These are phyloP conservation scores for Agaricales sp. DNA, from an alignment of 1,284 basidiomycete species.

Conservation along the genomic window DNA sequence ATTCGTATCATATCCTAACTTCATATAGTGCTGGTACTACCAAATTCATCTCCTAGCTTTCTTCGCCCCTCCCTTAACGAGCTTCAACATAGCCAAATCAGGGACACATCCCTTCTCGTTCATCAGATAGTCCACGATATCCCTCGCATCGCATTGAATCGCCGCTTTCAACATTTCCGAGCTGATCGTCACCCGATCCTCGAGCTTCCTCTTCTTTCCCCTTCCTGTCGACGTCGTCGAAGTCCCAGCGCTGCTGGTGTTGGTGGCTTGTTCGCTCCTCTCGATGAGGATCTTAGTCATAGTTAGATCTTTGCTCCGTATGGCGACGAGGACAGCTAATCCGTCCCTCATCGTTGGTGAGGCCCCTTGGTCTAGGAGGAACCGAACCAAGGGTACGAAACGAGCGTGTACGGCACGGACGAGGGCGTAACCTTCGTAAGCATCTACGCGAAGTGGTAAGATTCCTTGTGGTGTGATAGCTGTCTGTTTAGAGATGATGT, in stretches of 20 bases:
- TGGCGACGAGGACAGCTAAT: conserved; percentile 66
- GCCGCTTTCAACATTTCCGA: conserved; percentile 53
- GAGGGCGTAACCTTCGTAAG: conserved; percentile 69
- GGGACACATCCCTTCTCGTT: conserved; percentile 55
- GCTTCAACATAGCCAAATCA: background rate
- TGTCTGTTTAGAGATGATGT: conserved; percentile 33
- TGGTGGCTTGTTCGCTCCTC: conserved; percentile 20
- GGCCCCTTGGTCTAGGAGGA: conserved; percentile 64
- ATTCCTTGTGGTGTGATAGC: conserved; percentile 9
- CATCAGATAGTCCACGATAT: conserved; percentile 66
- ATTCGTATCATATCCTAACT: too few species aligned
- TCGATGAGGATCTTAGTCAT: conserved; percentile 73
- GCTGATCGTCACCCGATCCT: conserved; percentile 49
- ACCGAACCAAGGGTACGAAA: conserved; percentile 53
- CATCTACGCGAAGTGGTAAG: conserved; percentile 40
- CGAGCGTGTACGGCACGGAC: conserved; percentile 61
- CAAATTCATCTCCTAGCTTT: background rate
- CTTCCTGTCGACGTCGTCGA: conserved; percentile 3
- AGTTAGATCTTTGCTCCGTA: conserved; percentile 53
- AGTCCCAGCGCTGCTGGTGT: background rate
- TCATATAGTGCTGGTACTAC: too few species aligned
- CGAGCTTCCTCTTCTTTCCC: conserved; percentile 41
- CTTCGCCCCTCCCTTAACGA: background rate
- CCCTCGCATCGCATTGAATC: conserved; percentile 48
- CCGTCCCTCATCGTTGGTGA: conserved; percentile 50